These are phyloP conservation scores for Aspergillus indologenus DNA, from an alignment of 495 filamentous ascomycete species.

Conservation along the genomic window DNA sequence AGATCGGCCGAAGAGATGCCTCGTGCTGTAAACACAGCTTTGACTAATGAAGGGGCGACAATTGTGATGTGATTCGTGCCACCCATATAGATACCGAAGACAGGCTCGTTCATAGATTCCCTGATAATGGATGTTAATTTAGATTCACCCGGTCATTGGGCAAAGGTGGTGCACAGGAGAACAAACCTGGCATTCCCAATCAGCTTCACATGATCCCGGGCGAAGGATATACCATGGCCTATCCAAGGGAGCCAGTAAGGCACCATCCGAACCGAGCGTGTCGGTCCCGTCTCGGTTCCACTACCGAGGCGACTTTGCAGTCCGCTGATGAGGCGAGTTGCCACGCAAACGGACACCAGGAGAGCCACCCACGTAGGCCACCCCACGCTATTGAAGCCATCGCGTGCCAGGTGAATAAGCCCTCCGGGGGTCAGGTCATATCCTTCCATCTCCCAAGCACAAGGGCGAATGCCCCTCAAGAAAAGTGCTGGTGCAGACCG, in stretches of 20 bases:
- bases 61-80: constrained; percentile 50
- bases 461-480: not conserved
- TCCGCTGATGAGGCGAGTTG: constrained; percentile 41
- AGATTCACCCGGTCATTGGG: too few species aligned
- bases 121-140: constrained; percentile 10
- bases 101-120: constrained; percentile 39
- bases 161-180: constrained; percentile 5
- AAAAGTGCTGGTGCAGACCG: not conserved
- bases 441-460: constrained; percentile 19
- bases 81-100: constrained; percentile 53
- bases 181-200: constrained; percentile 41
- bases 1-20: constrained; percentile 31
- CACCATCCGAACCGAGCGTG: constrained; percentile 35
- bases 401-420: constrained; percentile 19
- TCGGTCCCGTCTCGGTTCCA: constrained; percentile 15
- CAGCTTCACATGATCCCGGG: constrained; percentile 43
- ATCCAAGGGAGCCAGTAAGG: constrained; percentile 62
- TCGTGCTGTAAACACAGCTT: constrained; percentile 39
- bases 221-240: constrained; percentile 50
- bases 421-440: constrained; percentile 15
- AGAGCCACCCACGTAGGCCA: constrained; percentile 28
- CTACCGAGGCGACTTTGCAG: constrained; percentile 29
- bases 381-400: constrained; percentile 16
- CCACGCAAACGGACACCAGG: constrained; percentile 30
- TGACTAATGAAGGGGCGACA: constrained; percentile 47